Evolutionary conservation across 345 rosid species (phyloP).

Genomic region (Triadica sebifera): DNA sequence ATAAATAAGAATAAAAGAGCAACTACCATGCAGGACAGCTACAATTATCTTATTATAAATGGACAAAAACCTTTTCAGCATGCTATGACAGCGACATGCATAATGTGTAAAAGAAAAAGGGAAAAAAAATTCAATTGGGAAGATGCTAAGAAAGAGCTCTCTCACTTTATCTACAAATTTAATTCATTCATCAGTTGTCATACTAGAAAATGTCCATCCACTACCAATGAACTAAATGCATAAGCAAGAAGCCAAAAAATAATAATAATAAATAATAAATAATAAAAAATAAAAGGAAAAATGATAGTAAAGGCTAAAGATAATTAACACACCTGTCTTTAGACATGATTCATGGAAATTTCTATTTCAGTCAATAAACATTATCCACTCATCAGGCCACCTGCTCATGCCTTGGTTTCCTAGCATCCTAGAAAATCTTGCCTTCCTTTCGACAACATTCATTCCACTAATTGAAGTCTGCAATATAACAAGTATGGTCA

Average conservation of each 20-base stretch:
- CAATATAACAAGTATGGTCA: background rate
- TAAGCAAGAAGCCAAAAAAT: background rate
- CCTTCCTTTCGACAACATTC: background rate
- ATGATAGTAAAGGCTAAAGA: background rate
- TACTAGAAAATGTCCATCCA: background rate
- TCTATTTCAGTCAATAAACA: no score
- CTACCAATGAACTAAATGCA: background rate
- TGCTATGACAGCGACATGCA: background rate
- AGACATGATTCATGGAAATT: no score
- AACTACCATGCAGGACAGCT: background rate
- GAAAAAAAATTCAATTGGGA: background rate
- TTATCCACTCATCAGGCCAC: no score
- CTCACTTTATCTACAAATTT: background rate
- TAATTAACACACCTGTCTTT: background rate
- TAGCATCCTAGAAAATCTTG: background rate
- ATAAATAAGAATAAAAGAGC: no score
- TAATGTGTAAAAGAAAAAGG: background rate
- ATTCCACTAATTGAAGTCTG: background rate
- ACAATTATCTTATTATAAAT: background rate
- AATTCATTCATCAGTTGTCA: background rate
- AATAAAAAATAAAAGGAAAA: no score
- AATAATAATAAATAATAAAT: no score
- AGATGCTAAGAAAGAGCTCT: constrained; percentile 6
- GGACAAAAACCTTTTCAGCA: background rate
- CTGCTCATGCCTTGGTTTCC: no score